Base-by-base conservation (phyloP, 805 yeast species). In the Kodamaea lidongshanica region DNA sequence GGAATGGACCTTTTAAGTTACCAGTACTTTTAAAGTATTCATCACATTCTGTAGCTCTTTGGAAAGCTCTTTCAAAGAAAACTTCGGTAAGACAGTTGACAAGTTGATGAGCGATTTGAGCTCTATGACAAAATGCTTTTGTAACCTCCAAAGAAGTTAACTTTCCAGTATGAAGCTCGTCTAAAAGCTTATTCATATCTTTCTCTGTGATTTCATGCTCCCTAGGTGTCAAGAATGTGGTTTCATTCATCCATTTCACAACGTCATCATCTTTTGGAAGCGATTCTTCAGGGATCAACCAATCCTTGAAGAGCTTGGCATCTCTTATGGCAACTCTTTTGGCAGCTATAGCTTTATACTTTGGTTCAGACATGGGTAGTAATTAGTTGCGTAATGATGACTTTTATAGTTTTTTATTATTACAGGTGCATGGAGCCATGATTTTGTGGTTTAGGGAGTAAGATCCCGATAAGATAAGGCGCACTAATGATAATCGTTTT, bases 81-180 rank as follows among this genome's bases (percentile, higher is more conserved):
- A 64, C 56, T 32, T 65, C 70, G 7, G 54, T 39, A 19, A 58
- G 48, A 39, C 69, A 65, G 32, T 61, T 58, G 19, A 52, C 45
- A 37, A 77, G 51, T 41, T 76, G 81, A 38, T 74, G 79, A 0
- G 77, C 77, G 12, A 73, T 51, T 3, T 74, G 65, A 3, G 81
- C 73, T 25, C 82, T 51, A 43, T 76, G 76, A 36, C 74, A 66
- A 48, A 69, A 77, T 1, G 82, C 81, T 7, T 50, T 51, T 1
- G 72, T 56, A 3, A 76, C 77, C 25, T 68, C 63, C 1, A 52
- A 47, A 1, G 79, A 46, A 3, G 64, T 50, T 51, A 61, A 58
- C 33, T 57, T 28, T 21, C 22, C 22, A 23, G 24, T 22, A 23
- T 47, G 53, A 35, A 65, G 56, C 17, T 55, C 54, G 4, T 32